These are phyloP conservation scores for Pugionium dolabratum DNA, from an alignment of 345 rosid genomes.

Conservation along the genomic window DNA sequence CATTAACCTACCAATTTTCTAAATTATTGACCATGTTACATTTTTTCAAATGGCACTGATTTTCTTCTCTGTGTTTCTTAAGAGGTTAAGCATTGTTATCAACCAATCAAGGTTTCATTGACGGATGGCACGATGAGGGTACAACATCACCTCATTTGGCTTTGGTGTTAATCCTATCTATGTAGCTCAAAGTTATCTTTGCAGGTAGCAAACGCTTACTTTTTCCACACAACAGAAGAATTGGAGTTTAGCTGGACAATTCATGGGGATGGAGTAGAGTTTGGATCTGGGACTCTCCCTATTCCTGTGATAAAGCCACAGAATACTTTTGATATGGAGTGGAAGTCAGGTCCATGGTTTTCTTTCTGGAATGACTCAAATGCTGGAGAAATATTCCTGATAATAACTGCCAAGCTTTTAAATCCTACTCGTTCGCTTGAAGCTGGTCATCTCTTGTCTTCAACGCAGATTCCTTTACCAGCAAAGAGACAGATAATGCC, in stretches of 20 bases:
- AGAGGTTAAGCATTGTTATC: conserved; percentile 91
- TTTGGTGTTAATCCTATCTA: conserved; percentile 12
- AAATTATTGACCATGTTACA: conserved; percentile 5
- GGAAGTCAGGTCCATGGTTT: conserved; percentile 86
- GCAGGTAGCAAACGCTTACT: conserved; percentile 73
- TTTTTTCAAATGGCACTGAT: conserved; percentile 16
- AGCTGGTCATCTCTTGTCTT: conserved; percentile 78
- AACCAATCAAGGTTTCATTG: conserved; percentile 74
- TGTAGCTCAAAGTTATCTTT: conserved; percentile 39
- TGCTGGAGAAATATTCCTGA: conserved; percentile 69
- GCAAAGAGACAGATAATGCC: conserved; percentile 55
- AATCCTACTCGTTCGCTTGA: conserved; percentile 72
- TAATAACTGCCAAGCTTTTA: conserved; percentile 57
- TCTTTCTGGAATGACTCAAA: conserved; percentile 60
- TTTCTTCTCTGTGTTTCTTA: conserved; percentile 41
- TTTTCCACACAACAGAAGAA: conserved; percentile 68
- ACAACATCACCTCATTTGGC: conserved; percentile 17
- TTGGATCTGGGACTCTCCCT: conserved; percentile 75
- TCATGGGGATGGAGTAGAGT: conserved; percentile 68
- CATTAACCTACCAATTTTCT: too few relatives aligned
- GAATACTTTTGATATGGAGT: conserved; percentile 60
- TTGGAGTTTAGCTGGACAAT: conserved; percentile 70
- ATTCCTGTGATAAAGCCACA: conserved; percentile 70
- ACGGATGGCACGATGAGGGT: conserved; percentile 61
- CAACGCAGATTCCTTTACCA: conserved; percentile 75